Evolutionary conservation across 306 rosid genomes (phyloP), one percentile per base, ranked within the genome.

Genomic region (Pyrus communis): DNA sequence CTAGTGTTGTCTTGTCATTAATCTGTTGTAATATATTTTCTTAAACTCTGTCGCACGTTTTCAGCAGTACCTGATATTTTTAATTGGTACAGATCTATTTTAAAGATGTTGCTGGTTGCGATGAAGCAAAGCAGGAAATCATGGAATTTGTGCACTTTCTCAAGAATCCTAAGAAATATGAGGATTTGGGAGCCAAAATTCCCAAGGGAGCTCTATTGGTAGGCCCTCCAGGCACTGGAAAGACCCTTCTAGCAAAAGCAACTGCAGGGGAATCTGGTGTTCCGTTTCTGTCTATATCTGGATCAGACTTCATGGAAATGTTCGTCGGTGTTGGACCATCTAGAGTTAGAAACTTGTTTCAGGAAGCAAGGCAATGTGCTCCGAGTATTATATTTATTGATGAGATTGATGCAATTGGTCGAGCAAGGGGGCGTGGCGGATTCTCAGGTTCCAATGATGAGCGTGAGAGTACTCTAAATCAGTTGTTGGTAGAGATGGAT

Each of bases 91-190:
- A 95, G 98, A 70, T 90, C 61, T 89, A 80, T 83, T 95, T 95
- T 79, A 92, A 87, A 82, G 98, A 95, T 83, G 97, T 95, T 77
- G 98, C 98, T 31, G 98, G 98, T 21, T 95, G 98, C 46, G 98
- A 95, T 65, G 98, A 95, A 85, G 98, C 98, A 67, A 95, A 95
- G 78, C 91, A 86, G 79, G 98, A 95, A 82, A 87, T 95, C 71
- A 95, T 95, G 97, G 98, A 95, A 84, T 95, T 95, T 77, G 98
- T 95, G 72, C 98, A 95, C 80, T 95, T 95, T 80, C 92, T 95
- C 43, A 92, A 95, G 90, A 87, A 87, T 77, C 98, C 98, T 25
- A 92, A 87, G 81, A 95, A 95, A 69, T 92, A 95, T 17, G 98
- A 95, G 85, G 97, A 92, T 22, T 85, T 95, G 74, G 98, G 98